A percentile compares a stretch with the other conserved stretches of the same genome.
These are phyloP conservation scores for Neurospora terricola DNA, from an alignment of 495 filamentous ascomycete species.

Conservation along the genomic window DNA sequence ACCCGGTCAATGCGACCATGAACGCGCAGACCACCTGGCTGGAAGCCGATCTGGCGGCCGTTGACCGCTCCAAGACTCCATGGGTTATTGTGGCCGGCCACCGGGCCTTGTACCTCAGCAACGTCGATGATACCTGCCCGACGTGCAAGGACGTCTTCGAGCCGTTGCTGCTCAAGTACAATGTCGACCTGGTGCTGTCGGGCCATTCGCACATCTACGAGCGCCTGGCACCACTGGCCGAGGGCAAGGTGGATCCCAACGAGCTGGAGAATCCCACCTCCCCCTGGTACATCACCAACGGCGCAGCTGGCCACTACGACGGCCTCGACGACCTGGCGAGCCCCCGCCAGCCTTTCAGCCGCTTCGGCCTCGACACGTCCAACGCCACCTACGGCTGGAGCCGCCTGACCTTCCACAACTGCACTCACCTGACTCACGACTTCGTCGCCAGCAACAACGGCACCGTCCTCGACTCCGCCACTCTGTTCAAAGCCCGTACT, in stretches of 20 bases:
- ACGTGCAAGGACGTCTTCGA: constrained; percentile 41
- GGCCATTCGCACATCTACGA: constrained; percentile 45
- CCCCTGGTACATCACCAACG: constrained; percentile 41
- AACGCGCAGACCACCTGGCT: constrained; percentile 40
- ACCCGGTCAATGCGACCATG: constrained; percentile 42
- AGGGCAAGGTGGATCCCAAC: constrained; percentile 25
- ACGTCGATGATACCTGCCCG: constrained; percentile 20
- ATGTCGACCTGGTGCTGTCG: constrained; percentile 41
- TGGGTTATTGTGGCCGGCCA: constrained; percentile 47
- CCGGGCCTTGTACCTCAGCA: constrained; percentile 38
- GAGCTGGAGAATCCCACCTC: constrained; percentile 36
- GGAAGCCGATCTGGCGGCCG: constrained; percentile 35
- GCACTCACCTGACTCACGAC: constrained; percentile 23
- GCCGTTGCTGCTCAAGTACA: constrained; percentile 35
- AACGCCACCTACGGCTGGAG: constrained; percentile 22
- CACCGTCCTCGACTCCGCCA: constrained; percentile 23
- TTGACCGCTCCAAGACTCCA: constrained; percentile 42
- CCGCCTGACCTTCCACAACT: constrained; percentile 24
- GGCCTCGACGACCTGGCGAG: background rate
- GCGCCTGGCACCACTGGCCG: constrained; percentile 18
- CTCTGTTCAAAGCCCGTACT: constrained; percentile 17
- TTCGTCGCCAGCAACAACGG: constrained; percentile 23
- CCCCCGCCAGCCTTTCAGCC: constrained; percentile 2
- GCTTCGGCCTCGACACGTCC: constrained; percentile 3
- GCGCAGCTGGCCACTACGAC: constrained; percentile 38